phyloP scores from a whole-genome alignment of 2,329 filamentous ascomycete genomes.

The Pleurostoma richardsiae region DNA sequence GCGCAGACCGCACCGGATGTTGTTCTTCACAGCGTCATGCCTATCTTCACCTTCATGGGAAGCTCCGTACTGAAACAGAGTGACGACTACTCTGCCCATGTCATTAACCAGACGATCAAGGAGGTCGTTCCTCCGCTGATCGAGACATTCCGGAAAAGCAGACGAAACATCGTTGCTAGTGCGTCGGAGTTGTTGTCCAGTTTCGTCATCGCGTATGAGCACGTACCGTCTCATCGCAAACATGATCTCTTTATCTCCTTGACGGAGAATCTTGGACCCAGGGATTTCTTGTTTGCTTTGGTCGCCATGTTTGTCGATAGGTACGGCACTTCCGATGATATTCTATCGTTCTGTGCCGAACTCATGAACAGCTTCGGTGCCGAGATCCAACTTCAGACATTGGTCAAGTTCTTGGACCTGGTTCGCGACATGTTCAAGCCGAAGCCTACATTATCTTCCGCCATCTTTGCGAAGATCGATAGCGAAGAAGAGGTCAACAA shows the following conservation, averaged over 20 bases:
- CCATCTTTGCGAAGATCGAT: constrained; percentile 58
- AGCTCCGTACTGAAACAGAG: constrained; percentile 85
- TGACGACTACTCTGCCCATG: constrained; percentile 94
- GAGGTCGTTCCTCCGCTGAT: constrained; percentile 91
- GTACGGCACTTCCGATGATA: constrained; percentile 71
- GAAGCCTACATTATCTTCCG: constrained; percentile 68
- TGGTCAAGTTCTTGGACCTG: constrained; percentile 72
- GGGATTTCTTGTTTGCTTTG: constrained; percentile 84
- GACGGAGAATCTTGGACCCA: constrained; percentile 75
- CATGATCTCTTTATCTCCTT: constrained; percentile 79
- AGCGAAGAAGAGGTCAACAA: constrained; percentile 41
- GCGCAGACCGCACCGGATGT: constrained; percentile 85
- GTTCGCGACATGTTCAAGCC: constrained; percentile 70
- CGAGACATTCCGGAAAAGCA: constrained; percentile 74
- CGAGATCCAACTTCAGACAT: constrained; percentile 70
- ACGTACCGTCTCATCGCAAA: constrained; percentile 84
- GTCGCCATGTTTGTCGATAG: constrained; percentile 87
- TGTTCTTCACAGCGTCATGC: constrained; percentile 96
- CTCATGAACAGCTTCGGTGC: constrained; percentile 70
- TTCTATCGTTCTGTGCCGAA: constrained; percentile 70
- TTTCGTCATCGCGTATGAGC: constrained; percentile 94
- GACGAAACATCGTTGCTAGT: constrained; percentile 71
- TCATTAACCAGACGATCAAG: constrained; percentile 91
- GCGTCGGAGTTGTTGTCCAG: constrained; percentile 89
- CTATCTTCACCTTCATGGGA: constrained; percentile 98